A percentile compares a stretch with the other conserved stretches of the same genome.
Evolutionary conservation across 2,329 filamentous ascomycete species (phyloP).

Genomic region (Trichoderma atrobrunneum): DNA sequence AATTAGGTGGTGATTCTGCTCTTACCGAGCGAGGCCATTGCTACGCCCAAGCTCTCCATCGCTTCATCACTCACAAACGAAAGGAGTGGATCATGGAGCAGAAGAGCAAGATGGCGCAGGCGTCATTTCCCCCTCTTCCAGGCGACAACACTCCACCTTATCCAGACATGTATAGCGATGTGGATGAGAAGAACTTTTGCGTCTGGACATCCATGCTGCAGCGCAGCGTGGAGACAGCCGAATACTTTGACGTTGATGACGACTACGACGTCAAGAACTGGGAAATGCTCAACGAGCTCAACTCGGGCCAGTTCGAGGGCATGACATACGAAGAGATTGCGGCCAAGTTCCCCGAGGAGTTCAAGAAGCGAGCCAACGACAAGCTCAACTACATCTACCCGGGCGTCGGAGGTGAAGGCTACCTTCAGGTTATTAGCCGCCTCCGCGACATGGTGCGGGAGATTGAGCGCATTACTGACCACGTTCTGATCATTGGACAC

Average conservation of each 20-base stretch:
- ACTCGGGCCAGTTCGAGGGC: slow-evolving; percentile 88
- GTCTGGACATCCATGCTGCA: slow-evolving; percentile 98
- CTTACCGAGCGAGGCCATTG: slow-evolving; percentile 75
- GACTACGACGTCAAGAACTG: slow-evolving; percentile 96
- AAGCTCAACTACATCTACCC: slow-evolving; percentile 97
- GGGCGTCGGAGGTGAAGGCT: slow-evolving; percentile 91
- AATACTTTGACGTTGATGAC: slow-evolving; percentile 86
- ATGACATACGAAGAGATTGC: slow-evolving; percentile 92
- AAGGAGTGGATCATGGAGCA: slow-evolving; percentile 81
- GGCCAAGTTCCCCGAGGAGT: slow-evolving; percentile 75
- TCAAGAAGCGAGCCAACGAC: slow-evolving; percentile 71
- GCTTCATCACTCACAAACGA: slow-evolving; percentile 79
- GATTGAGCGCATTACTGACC: slow-evolving; percentile 94
- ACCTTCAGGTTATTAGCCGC: slow-evolving; percentile 94
- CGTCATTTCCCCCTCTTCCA: slow-evolving; percentile 82
- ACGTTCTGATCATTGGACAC: slow-evolving; percentile 88
- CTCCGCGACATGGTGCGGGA: slow-evolving; percentile 94
- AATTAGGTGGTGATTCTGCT: slow-evolving; percentile 86
- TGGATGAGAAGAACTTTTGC: slow-evolving; percentile 85
- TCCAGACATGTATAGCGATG: slow-evolving; percentile 70
- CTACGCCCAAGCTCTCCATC: slow-evolving; percentile 76
- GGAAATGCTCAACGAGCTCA: slow-evolving; percentile 96
- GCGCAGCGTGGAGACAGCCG: slow-evolving; percentile 81
- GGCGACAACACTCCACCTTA: slow-evolving; percentile 95
- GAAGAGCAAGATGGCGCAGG: slow-evolving; percentile 70